Evolutionary conservation across 106 monocot species (phyloP), one percentile per base, ranked within the genome.

Genomic region (Dendrobium officinale): DNA sequence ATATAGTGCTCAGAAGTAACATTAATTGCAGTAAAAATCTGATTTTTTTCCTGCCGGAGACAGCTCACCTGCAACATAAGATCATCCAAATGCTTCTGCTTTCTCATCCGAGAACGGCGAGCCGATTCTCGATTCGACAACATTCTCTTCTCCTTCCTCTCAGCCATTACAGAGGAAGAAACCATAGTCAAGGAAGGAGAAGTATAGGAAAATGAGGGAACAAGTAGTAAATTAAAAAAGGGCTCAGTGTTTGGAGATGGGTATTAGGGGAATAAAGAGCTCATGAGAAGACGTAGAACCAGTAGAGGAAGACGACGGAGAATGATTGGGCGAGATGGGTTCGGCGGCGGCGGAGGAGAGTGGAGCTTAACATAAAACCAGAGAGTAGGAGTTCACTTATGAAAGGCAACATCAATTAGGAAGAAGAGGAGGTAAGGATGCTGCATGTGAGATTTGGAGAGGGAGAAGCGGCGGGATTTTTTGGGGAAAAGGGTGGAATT

Each of bases 121-220:
- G 94, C 94, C 4, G 94, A 94, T 68, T 94, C 94, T 33, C 94
- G 82, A 81, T 94, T 94, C 49, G 94, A 94, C 29, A 86, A 83
- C 94, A 86, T 94, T 48, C 94, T 29, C 82, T 85, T 86, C 82
- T 86, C 80, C 84, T 81, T 85, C 83, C 86, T 75, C 78, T 88
- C 86, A 19, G 90, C 83, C 86, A 82, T 77, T 26, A 80, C 75
- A 8, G 85, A 81, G 75, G 93, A 81, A 24, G 78, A 78, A 59
- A 59, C 17, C 55, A 59, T 56, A 40, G 41, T 56, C 22, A 54
- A 37, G 26, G 70, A 74, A 74, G 15, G 18, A 19, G 73, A 7
- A 7, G 73, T 5, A 20, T 0, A 1, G 19, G 42, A 73, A 3
- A 73, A 42, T 73, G 19, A 73, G 73, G 4, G 73, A 19, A 2